Evolutionary conservation across 176 grass and related monocot species (phyloP).

Genomic region (Hsuehochloa calcarea): DNA sequence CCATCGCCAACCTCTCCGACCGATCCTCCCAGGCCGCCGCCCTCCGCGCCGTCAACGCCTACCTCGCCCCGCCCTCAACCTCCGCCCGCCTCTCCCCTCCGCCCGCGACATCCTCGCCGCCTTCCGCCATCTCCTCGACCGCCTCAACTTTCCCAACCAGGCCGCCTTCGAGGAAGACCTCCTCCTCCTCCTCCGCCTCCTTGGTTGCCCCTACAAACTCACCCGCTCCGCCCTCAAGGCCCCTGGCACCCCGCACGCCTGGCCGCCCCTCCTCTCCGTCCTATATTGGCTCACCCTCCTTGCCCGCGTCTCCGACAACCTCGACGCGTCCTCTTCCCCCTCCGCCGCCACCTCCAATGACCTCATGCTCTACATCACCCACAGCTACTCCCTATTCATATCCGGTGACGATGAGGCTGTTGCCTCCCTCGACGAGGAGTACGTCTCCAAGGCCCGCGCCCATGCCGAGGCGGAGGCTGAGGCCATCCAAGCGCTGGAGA

Average conservation of each 20-base stretch:
- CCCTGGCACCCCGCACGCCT: slow-evolving; percentile 75
- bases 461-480: not conserved
- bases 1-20: slow-evolving; percentile 49
- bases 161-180: slow-evolving; percentile 60
- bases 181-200: slow-evolving; percentile 34
- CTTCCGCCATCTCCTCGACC: slow-evolving; percentile 46
- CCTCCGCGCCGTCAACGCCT: slow-evolving; percentile 63
- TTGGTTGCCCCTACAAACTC: slow-evolving; percentile 55
- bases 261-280: slow-evolving; percentile 71
- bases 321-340: not conserved
- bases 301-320: slow-evolving; percentile 6
- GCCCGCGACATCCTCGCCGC: slow-evolving; percentile 66
- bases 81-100: slow-evolving; percentile 55
- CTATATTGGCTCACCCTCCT: slow-evolving; percentile 78
- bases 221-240: slow-evolving; percentile 69
- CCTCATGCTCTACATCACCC: slow-evolving; percentile 44
- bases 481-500: slow-evolving; percentile 41
- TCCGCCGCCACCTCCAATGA: slow-evolving; percentile 21
- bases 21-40: slow-evolving; percentile 60
- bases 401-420: slow-evolving; percentile 49
- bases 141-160: slow-evolving; percentile 17
- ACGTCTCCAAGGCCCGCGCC: slow-evolving; percentile 42
- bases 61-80: slow-evolving; percentile 46
- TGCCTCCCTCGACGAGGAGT: slow-evolving; percentile 61
- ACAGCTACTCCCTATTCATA: slow-evolving; percentile 57